These are phyloP conservation scores for Microglena sp. DNA, from an alignment of 139 green algal genomes.

Conservation along the genomic window DNA sequence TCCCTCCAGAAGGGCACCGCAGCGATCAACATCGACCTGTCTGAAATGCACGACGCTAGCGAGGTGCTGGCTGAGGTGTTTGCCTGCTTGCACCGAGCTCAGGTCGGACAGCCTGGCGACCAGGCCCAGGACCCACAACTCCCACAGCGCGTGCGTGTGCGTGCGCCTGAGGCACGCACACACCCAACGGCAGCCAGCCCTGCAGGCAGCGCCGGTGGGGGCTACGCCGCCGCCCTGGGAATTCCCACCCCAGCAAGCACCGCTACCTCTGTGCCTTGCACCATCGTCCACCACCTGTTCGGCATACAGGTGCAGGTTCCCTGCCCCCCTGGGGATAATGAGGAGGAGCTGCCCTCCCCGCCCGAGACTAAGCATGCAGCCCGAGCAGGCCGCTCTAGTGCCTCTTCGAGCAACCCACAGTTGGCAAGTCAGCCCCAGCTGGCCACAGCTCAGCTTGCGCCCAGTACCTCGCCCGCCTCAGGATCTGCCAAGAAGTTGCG, in stretches of 20 bases:
- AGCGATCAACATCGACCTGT: constrained; percentile 33
- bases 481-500: too few relatives aligned
- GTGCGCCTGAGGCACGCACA: background rate
- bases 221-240: background rate
- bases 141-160: constrained; percentile 28
- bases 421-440: too few relatives aligned
- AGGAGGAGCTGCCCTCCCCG: too few relatives aligned
- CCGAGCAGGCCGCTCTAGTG: too few relatives aligned
- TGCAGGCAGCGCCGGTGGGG: background rate
- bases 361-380: too few relatives aligned
- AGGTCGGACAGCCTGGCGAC: constrained; percentile 14
- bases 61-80: constrained; percentile 72
- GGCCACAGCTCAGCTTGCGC: too few relatives aligned
- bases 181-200: background rate
- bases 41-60: constrained; percentile 73
- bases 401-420: too few relatives aligned
- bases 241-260: background rate
- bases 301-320: constrained; percentile 51
- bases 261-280: background rate
- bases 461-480: too few relatives aligned
- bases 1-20: constrained; percentile 22
- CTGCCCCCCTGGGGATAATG: constrained; percentile 13
- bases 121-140: constrained; percentile 37
- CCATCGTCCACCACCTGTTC: constrained; percentile 47
- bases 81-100: constrained; percentile 47